These are phyloP conservation scores for Mycena metata DNA, from an alignment of 768 basidiomycete genomes.

Conservation along the genomic window DNA sequence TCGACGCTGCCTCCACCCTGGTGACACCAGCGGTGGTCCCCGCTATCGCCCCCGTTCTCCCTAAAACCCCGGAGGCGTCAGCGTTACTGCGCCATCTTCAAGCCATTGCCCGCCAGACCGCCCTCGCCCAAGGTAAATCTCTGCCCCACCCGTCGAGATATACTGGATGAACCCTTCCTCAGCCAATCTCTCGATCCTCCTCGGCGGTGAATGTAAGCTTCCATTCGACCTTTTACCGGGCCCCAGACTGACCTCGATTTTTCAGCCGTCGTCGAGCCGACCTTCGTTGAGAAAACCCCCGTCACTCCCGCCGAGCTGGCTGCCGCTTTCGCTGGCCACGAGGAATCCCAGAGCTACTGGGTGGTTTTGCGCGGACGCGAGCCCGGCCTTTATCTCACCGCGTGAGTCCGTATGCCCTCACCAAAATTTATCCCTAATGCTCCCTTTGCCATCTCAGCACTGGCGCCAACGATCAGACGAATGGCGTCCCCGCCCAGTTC, in stretches of 20 bases:
- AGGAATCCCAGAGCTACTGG: slow-evolving; percentile 1
- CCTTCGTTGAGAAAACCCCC: not conserved
- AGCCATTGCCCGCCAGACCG: not conserved
- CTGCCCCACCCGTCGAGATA: not conserved
- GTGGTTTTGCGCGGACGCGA: slow-evolving; percentile 4
- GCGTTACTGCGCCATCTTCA: not conserved
- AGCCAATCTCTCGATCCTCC: not conserved
- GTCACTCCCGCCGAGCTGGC: not conserved
- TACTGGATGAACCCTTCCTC: too few relatives aligned
- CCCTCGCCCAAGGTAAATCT: not conserved
- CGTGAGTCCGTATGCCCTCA: not conserved
- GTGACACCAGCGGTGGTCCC: not conserved
- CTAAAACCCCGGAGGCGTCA: not conserved
- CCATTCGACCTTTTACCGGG: too few relatives aligned
- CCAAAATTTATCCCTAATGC: not conserved
- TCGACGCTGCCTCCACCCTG: not conserved
- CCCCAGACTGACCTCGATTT: not conserved
- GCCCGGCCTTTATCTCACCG: slow-evolving; percentile 9
- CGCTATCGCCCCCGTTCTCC: not conserved
- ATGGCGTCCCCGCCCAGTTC: slow-evolving; percentile 7
- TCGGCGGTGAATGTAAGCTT: not conserved
- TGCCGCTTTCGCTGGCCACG: not conserved
- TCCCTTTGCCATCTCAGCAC: not conserved
- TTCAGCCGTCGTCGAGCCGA: not conserved
- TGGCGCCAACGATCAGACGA: not conserved